A percentile compares a stretch with the other conserved stretches of the same genome.
Evolutionary conservation across 345 rosid species (phyloP).

Genomic region (Alliaria petiolata): DNA sequence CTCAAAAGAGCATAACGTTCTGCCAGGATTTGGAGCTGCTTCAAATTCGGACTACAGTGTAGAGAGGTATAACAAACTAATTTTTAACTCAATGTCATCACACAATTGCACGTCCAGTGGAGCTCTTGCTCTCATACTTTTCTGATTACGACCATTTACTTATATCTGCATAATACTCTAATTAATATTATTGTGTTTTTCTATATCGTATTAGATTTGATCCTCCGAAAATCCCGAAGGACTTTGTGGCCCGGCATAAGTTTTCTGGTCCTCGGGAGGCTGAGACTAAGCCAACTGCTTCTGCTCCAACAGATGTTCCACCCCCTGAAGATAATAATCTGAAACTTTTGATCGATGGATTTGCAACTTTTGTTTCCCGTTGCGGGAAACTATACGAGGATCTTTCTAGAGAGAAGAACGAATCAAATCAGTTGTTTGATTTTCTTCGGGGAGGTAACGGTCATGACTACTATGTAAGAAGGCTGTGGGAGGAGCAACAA

Average conservation of each 20-base stretch:
- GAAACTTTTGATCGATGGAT: conserved; percentile 81
- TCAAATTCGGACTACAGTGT: conserved; percentile 55
- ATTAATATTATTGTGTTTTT: conserved; percentile 7
- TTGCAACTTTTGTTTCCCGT: conserved; percentile 89
- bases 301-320: conserved; percentile 68
- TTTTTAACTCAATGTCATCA: background rate
- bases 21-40: conserved; percentile 74
- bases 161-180: background rate
- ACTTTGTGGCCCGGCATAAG: conserved; percentile 72
- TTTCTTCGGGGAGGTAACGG: conserved; percentile 89
- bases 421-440: conserved; percentile 75
- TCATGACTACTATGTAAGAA: conserved; percentile 72
- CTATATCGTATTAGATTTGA: conserved; percentile 59
- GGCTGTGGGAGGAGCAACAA: conserved; percentile 86
- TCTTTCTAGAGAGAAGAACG: conserved; percentile 91
- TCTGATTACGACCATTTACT: background rate
- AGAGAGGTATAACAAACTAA: conserved; percentile 56
- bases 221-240: conserved; percentile 76
- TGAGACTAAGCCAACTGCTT: conserved; percentile 38
- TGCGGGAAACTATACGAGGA: conserved; percentile 95
- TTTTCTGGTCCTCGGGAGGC: conserved; percentile 59
- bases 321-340: conserved; percentile 72
- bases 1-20: conserved; percentile 56
- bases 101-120: background rate
- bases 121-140: background rate